Evolutionary conservation across 768 basidiomycete genomes (phyloP), one percentile per base, ranked within the genome.

Genomic region (Asterophora lycoperdoides): DNA sequence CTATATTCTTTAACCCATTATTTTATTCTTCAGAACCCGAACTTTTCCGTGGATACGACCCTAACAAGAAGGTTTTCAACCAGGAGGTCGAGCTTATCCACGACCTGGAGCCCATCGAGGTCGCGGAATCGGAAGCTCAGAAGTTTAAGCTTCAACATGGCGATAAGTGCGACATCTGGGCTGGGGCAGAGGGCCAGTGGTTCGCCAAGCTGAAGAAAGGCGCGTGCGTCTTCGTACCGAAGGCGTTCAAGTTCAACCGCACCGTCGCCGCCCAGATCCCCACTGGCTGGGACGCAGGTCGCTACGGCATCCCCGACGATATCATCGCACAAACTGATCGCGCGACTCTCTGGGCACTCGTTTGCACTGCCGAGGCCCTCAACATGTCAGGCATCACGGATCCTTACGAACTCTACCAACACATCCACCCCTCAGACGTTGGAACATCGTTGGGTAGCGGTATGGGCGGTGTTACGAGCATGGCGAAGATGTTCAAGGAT

Each of bases 171-270:
- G 95, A 99, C 63, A 80, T 91, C 59, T 98, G 93, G 93, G 84
- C 84, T 1, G 86, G 82, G 38, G 86, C 89, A 63, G 86, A 86
- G 11, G 92, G 88, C n/a, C 90, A 95, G 63, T 96, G 89, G 91
- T 93, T 90, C 61, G 93, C 93, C 64, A 96, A 97, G 71, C 85
- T 98, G 77, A 98, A 98, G 85, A 95, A 91, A 70, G 96, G 96
- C 43, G 93, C 96, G 9, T 84, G 90, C 38, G 75, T 99, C 53
- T 77, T 85, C 55, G 84, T 98, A 36, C 95, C 96, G 42, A 99
- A 99, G 72, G 89, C 95, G 2, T 85, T 97, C 80, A 81, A 78
- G 57, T 98, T 98, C 78, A 90, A 84, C 63, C 89, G 95, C 41
- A 80, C 89, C 36, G 96, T 98, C 41, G 94, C 90, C 40, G 95